Evolutionary conservation across 83 land plant genomes (phyloP), one percentile per base, ranked within the genome.

Genomic region (Diphasiastrum complanatum): DNA sequence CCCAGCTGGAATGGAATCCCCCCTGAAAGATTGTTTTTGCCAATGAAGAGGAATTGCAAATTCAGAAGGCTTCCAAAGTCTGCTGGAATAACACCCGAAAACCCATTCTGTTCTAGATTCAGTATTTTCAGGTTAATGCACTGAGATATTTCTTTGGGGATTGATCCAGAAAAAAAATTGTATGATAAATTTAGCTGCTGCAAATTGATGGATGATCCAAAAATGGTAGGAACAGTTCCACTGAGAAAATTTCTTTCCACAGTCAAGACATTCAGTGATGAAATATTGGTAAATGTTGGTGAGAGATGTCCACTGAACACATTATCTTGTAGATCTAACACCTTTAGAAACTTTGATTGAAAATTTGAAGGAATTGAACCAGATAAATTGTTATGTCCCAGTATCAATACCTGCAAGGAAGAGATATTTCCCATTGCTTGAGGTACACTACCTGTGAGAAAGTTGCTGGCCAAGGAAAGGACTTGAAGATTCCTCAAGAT

Each of bases 391-490:
- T 86, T 86, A 19, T 69, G 61, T 11, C 76, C 57, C 12, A 86
- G 66, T 0, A 78, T 51, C 0, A 86, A 63, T 10, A 68, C 50
- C 45, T 78, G 48, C 27, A 86, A 75, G 20, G 35, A 28, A n/a
- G 76, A 68, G 2, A 86, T 66, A 5, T 20, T 51, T 6, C 78
- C 80, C 20, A 83, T 33, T 0, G 75, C 69, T 1, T 70, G 68
- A 20, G 91, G 91, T 27, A 86, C 25, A 1, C 50, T 56, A 11
- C 91, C 91, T 2, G 72, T 55, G 19, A 86, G 65, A 38, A 8
- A 14, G 14, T 38, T 38, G 43, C 8, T 8, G 12, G 43, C 43
- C 43, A 38, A 38, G 14, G 43, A 38, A 8, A 38, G 43, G 14
- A 14, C 43, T 38, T 38, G 43, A 38, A 38, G 43, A 8, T 38